phyloP scores from a whole-genome alignment of 2,329 filamentous ascomycete species.

The Byssochlamys sp. region DNA sequence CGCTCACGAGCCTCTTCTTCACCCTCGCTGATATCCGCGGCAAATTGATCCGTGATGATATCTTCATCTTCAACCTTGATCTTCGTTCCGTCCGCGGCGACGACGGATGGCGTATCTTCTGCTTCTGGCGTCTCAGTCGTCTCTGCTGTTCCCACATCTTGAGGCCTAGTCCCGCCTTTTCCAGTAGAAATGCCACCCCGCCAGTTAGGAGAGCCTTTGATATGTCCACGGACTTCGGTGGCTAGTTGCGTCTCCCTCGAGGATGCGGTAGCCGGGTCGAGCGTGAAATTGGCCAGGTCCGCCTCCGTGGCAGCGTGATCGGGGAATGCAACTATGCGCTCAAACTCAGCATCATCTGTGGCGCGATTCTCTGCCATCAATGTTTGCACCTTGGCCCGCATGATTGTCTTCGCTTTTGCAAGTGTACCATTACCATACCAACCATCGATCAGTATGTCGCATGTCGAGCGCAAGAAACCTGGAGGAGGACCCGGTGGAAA shows the following conservation, averaged over 20 bases:
- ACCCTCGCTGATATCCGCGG: conserved; percentile 13
- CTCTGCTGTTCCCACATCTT: neutral
- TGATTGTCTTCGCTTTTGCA: conserved; percentile 73
- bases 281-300: conserved; percentile 15
- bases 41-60: conserved; percentile 1
- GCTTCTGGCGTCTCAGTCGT: neutral
- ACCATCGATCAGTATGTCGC: conserved; percentile 57
- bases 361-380: conserved; percentile 39
- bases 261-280: conserved; percentile 13
- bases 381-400: conserved; percentile 73
- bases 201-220: conserved; percentile 24
- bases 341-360: conserved; percentile 27
- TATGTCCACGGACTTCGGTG: conserved; percentile 26
- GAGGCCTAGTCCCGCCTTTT: neutral
- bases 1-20: conserved; percentile 25
- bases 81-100: conserved; percentile 2
- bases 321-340: conserved; percentile 29
- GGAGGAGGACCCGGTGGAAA: conserved; percentile 46
- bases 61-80: conserved; percentile 15
- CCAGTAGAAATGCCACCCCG: conserved; percentile 7
- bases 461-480: conserved; percentile 47
- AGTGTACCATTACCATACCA: conserved; percentile 78
- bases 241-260: conserved; percentile 21
- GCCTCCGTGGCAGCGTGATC: conserved; percentile 19
- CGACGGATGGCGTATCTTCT: conserved; percentile 2